Percentiles rank a stretch among this genome's conserved stretches.
Conservation (phyloP, 2,329 filamentous ascomycete genomes). For the Cyphellophora europaea region DNA sequence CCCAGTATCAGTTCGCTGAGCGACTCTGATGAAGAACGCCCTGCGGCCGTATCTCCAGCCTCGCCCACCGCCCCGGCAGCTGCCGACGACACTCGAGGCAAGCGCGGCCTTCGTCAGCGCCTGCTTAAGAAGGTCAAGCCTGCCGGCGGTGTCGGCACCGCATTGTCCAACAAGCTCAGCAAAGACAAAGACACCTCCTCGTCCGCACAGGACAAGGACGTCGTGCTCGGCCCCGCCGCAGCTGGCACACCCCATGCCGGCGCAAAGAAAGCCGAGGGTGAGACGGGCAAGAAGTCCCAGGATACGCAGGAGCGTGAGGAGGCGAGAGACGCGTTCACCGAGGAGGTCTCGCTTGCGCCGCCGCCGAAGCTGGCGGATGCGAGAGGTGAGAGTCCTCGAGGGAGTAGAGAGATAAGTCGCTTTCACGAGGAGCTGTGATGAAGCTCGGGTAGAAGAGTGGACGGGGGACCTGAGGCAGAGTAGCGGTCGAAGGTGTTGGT, state of each 20-base stretch:
- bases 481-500: too few species aligned
- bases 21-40: constrained; percentile 3
- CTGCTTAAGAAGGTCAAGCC: constrained; percentile 16
- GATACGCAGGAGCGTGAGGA: constrained; percentile 19
- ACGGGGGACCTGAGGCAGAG: neutral
- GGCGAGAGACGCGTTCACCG: constrained; percentile 17
- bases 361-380: constrained; percentile 10
- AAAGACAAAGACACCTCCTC: constrained; percentile 3
- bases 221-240: neutral
- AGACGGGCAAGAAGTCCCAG: constrained; percentile 8
- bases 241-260: neutral
- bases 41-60: neutral
- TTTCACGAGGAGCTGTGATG: constrained; percentile 16
- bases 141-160: constrained; percentile 11
- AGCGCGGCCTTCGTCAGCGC: constrained; percentile 14
- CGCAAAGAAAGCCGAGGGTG: neutral
- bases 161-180: constrained; percentile 4
- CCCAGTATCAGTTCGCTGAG: constrained; percentile 18
- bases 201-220: constrained; percentile 1
- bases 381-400: constrained; percentile 5
- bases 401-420: constrained; percentile 9
- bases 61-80: neutral
- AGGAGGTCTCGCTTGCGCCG: constrained; percentile 10
- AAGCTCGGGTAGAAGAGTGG: neutral
- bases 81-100: constrained; percentile 13